These are phyloP conservation scores for Maudiozyma saulgeensis DNA, from an alignment of 805 yeast genomes.

Conservation along the genomic window DNA sequence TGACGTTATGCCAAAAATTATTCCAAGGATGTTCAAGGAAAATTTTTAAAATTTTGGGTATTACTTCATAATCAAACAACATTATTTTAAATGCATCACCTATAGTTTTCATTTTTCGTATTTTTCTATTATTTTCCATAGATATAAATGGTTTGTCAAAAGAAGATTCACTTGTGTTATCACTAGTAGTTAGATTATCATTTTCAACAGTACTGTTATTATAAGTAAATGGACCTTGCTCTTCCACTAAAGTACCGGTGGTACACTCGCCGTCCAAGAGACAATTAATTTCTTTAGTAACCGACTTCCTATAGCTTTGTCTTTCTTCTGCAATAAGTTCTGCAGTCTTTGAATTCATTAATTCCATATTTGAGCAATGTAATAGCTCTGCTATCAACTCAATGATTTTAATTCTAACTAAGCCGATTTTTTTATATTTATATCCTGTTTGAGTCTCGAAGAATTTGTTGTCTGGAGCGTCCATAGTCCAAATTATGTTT, in stretches of 20 bases:
- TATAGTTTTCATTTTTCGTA: slow-evolving; percentile 56
- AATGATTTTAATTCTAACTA: slow-evolving; percentile 81
- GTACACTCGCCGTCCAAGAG: background rate
- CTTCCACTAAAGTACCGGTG: background rate
- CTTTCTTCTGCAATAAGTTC: slow-evolving; percentile 48
- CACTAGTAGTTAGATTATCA: no score
- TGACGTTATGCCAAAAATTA: slow-evolving; percentile 93
- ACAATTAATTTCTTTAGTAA: slow-evolving; percentile 13
- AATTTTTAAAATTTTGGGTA: slow-evolving; percentile 58
- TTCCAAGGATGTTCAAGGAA: slow-evolving; percentile 92
- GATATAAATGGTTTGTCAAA: no score
- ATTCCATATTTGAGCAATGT: slow-evolving; percentile 96
- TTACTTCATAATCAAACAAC: slow-evolving; percentile 61
- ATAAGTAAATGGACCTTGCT: no score
- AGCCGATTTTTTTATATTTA: slow-evolving; percentile 65
- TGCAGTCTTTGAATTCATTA: slow-evolving; percentile 69
- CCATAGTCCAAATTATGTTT: slow-evolving; percentile 8
- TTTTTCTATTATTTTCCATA: slow-evolving; percentile 26
- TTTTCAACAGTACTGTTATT: no score
- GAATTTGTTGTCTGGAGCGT: slow-evolving; percentile 15
- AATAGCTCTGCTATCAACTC: slow-evolving; percentile 89
- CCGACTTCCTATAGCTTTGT: slow-evolving; percentile 5
- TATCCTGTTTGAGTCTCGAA: slow-evolving; percentile 53
- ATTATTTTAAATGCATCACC: slow-evolving; percentile 85
- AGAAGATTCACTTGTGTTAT: no score